Conservation (phyloP, 148 eudicot genomes). For the Heliosperma pusillum region DNA sequence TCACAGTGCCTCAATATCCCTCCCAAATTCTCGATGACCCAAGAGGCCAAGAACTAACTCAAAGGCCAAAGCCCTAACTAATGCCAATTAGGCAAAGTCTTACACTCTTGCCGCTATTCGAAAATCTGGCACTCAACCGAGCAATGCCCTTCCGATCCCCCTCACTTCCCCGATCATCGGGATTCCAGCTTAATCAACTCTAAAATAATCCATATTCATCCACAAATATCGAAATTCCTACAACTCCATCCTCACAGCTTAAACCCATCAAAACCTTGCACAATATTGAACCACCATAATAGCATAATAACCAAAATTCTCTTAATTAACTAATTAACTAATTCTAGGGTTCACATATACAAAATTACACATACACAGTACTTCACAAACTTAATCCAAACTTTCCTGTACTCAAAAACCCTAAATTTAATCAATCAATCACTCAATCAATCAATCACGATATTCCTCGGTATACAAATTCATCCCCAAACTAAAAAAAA, state of each 20-base stretch:
- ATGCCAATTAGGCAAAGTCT: neutral
- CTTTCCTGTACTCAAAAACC: neutral
- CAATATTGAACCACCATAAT: neutral
- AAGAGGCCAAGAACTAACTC: neutral
- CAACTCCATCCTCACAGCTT: neutral
- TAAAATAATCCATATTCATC: neutral
- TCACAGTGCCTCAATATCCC: neutral
- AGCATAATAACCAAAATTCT: neutral
- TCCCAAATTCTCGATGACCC: neutral
- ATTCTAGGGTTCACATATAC: neutral
- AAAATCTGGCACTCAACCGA: neutral
- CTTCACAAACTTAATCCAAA: neutral
- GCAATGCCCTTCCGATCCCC: neutral
- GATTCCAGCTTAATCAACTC: neutral
- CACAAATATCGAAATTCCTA: neutral
- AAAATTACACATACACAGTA: too few relatives aligned
- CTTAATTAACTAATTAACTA: neutral
- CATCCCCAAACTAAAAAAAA: neutral
- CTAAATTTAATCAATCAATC: neutral
- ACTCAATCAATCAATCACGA: neutral
- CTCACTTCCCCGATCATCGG: too few relatives aligned
- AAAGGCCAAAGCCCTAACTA: neutral
- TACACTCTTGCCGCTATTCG: neutral
- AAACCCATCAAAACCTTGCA: too few relatives aligned
- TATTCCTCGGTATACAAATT: neutral